A percentile compares a stretch with the other conserved stretches of the same genome.
phyloP scores from a whole-genome alignment of 768 basidiomycete species.

The Mycena rebaudengoi region DNA sequence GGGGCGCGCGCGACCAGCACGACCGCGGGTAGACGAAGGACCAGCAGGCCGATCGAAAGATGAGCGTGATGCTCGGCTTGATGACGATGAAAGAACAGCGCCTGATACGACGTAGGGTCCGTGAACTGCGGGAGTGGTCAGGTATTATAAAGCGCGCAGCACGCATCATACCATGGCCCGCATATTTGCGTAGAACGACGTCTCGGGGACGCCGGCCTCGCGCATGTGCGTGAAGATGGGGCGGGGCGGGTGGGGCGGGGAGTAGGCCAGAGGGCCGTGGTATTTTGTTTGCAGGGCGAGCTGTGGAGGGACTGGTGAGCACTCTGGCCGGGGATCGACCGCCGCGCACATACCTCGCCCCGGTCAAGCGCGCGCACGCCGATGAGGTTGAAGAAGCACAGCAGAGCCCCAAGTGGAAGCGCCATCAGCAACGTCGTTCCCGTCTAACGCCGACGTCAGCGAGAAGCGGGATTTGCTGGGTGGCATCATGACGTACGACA shows the following conservation, averaged over 20 bases:
- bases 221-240: slow-evolving; percentile 80
- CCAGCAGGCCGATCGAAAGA: slow-evolving; percentile 65
- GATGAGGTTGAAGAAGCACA: slow-evolving; percentile 81
- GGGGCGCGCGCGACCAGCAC: slow-evolving; percentile 74
- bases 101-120: slow-evolving; percentile 83
- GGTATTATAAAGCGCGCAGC: not conserved
- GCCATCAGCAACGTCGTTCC: slow-evolving; percentile 85
- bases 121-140: slow-evolving; percentile 62
- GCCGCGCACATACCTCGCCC: slow-evolving; percentile 75
- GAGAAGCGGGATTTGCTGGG: not conserved
- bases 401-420: slow-evolving; percentile 76
- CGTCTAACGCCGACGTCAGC: slow-evolving; percentile 50
- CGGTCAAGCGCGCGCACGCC: slow-evolving; percentile 77
- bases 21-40: slow-evolving; percentile 65
- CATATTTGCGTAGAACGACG: slow-evolving; percentile 82
- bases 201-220: slow-evolving; percentile 58
- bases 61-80: slow-evolving; percentile 81
- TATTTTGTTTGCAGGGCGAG: slow-evolving; percentile 75
- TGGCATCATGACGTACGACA: slow-evolving; percentile 62
- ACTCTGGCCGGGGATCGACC: too few relatives aligned
- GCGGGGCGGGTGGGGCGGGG: slow-evolving; percentile 67
- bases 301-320: slow-evolving; percentile 36
- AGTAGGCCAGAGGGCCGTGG: slow-evolving; percentile 72
- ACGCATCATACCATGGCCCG: slow-evolving; percentile 75
- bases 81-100: slow-evolving; percentile 90